phyloP scores from a whole-genome alignment of 208 protist species.

The Trypanosoma caninum region DNA sequence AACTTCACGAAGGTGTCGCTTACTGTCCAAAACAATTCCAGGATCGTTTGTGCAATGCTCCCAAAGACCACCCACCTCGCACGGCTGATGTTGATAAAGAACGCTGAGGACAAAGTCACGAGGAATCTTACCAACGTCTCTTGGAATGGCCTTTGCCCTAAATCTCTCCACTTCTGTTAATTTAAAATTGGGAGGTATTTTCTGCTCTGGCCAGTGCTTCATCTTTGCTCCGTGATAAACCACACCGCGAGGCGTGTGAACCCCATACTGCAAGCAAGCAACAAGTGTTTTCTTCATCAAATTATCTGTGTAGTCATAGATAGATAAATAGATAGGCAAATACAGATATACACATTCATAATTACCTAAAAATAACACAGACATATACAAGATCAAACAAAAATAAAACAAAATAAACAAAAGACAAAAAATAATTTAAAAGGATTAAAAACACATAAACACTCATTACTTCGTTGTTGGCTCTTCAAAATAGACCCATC shows the following conservation, averaged over 20 bases:
- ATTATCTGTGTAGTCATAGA: neutral
- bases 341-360: neutral
- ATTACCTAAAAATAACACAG: neutral
- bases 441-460: conserved; percentile 19
- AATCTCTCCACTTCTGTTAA: conserved; percentile 80
- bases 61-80: conserved; percentile 82
- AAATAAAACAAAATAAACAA: conserved; percentile 7
- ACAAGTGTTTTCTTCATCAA: conserved; percentile 37
- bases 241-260: conserved; percentile 57
- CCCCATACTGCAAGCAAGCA: conserved; percentile 62
- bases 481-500: no score
- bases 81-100: conserved; percentile 88
- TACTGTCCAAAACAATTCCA: conserved; percentile 87
- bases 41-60: conserved; percentile 74
- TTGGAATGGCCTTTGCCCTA: conserved; percentile 66
- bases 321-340: neutral
- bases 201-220: conserved; percentile 76
- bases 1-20: conserved; percentile 86
- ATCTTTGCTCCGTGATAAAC: conserved; percentile 70
- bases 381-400: neutral
- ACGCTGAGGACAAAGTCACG: conserved; percentile 86
- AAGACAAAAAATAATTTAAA: conserved; percentile 8
- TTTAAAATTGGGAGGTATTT: conserved; percentile 73
- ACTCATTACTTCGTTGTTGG: no score
- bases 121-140: conserved; percentile 81